These are phyloP conservation scores for Pythium coloratum DNA, from an alignment of 352 stramenopile species.

Conservation along the genomic window DNA sequence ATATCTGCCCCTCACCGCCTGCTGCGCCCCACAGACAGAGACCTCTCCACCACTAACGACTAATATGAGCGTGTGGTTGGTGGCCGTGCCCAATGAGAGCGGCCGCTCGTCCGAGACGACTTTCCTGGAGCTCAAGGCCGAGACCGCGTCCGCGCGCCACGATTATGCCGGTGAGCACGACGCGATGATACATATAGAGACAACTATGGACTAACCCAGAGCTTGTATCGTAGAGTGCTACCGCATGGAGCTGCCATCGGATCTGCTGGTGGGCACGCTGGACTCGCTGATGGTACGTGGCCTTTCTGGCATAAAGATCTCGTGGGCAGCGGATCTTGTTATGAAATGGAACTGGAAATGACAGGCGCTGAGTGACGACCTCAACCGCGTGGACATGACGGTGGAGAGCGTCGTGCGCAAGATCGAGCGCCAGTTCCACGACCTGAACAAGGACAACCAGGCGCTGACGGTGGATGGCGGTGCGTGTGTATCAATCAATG, in stretches of 20 bases:
- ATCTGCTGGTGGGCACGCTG: slow-evolving; percentile 96
- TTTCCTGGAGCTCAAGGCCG: slow-evolving; percentile 83
- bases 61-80: slow-evolving; percentile 70
- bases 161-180: slow-evolving; percentile 63
- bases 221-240: slow-evolving; percentile 46
- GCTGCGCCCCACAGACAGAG: not conserved
- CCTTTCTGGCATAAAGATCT: not conserved
- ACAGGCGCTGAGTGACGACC: slow-evolving; percentile 89
- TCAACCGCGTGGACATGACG: slow-evolving; percentile 94
- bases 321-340: not conserved
- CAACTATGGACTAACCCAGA: not conserved
- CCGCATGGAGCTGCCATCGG: slow-evolving; percentile 90
- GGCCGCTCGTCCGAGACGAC: slow-evolving; percentile 80
- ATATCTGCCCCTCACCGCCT: not conserved
- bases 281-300: slow-evolving; percentile 94
- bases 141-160: slow-evolving; percentile 79
- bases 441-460: slow-evolving; percentile 91
- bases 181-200: not conserved
- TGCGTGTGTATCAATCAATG: slow-evolving; percentile 18
- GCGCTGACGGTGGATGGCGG: slow-evolving; percentile 83
- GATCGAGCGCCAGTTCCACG: slow-evolving; percentile 96
- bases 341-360: not conserved
- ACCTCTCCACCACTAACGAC: not conserved
- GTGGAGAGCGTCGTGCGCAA: slow-evolving; percentile 96
- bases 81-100: slow-evolving; percentile 85